These are phyloP conservation scores for Lactarius evosmus DNA, from an alignment of 768 basidiomycete species.

Conservation along the genomic window DNA sequence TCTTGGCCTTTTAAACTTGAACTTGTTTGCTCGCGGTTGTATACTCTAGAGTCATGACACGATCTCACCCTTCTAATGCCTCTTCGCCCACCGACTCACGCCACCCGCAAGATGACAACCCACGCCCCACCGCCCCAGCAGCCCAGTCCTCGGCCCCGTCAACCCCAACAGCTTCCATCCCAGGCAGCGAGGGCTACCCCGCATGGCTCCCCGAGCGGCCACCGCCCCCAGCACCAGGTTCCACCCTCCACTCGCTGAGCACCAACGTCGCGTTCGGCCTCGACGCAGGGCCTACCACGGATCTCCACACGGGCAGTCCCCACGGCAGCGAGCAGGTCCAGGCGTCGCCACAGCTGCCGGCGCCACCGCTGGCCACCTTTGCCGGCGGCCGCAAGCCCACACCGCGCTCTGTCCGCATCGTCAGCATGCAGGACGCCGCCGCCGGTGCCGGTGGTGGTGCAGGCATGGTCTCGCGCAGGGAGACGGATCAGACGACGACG, in stretches of 20 bases:
- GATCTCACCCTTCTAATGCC: conserved; percentile 19
- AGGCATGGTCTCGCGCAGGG: conserved; percentile 32
- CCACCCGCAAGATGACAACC: background rate
- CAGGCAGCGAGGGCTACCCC: conserved; percentile 60
- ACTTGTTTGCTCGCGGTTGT: background rate
- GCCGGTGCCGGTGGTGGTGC: background rate
- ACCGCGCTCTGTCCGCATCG: conserved; percentile 78
- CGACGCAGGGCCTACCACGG: conserved; percentile 2
- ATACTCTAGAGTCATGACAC: conserved; percentile 20
- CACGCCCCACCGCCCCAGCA: background rate
- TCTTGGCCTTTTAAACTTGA: background rate
- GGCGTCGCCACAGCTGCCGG: conserved; percentile 15
- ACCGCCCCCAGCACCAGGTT: conserved; percentile 69
- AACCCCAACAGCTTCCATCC: conserved; percentile 5
- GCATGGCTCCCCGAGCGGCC: conserved; percentile 82
- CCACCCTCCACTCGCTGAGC: conserved; percentile 60
- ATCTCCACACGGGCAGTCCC: conserved; percentile 28
- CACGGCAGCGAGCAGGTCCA: background rate
- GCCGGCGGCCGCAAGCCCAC: conserved; percentile 72
- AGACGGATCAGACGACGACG: conserved; percentile 51
- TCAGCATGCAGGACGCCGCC: conserved; percentile 54
- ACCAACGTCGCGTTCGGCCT: conserved; percentile 35
- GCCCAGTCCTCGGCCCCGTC: background rate
- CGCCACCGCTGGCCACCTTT: conserved; percentile 35
- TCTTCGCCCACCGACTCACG: conserved; percentile 6